Conservation (phyloP, 768 basidiomycete genomes). For the Lentinula sp. region DNA sequence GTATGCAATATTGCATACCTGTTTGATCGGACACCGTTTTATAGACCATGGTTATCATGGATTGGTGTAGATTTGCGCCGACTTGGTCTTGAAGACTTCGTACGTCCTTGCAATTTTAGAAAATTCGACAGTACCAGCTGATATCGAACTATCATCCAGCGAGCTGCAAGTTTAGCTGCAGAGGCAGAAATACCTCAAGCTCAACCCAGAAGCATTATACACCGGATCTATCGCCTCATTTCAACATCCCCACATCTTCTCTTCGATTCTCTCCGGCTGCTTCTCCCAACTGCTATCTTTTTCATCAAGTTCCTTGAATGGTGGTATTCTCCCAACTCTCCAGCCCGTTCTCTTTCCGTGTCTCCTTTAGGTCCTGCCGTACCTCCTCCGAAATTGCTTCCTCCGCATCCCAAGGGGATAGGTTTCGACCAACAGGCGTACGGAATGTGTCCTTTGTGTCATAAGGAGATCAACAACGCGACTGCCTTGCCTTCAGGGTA, state of each 20-base stretch:
- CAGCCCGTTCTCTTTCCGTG: constrained; percentile 63
- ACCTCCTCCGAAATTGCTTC: constrained; percentile 71
- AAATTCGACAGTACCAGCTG: background rate
- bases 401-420: constrained; percentile 69
- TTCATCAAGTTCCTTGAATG: constrained; percentile 96
- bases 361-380: constrained; percentile 62
- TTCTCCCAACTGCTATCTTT: constrained; percentile 87
- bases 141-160: constrained; percentile 22
- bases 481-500: constrained; percentile 90
- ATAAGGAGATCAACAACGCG: constrained; percentile 68
- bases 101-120: constrained; percentile 29
- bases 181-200: constrained; percentile 20
- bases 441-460: constrained; percentile 85
- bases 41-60: constrained; percentile 89
- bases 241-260: constrained; percentile 52
- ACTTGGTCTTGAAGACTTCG: constrained; percentile 72
- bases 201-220: constrained; percentile 28
- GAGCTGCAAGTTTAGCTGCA: constrained; percentile 28
- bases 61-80: constrained; percentile 80
- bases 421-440: constrained; percentile 57
- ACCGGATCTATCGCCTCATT: constrained; percentile 41
- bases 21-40: constrained; percentile 79
- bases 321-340: constrained; percentile 97
- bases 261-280: constrained; percentile 71
- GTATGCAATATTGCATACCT: constrained; percentile 84